Evolutionary conservation across 2,329 filamentous ascomycete species (phyloP), one percentile per base, ranked within the genome.

Genomic region (Colletotrichum lentis): DNA sequence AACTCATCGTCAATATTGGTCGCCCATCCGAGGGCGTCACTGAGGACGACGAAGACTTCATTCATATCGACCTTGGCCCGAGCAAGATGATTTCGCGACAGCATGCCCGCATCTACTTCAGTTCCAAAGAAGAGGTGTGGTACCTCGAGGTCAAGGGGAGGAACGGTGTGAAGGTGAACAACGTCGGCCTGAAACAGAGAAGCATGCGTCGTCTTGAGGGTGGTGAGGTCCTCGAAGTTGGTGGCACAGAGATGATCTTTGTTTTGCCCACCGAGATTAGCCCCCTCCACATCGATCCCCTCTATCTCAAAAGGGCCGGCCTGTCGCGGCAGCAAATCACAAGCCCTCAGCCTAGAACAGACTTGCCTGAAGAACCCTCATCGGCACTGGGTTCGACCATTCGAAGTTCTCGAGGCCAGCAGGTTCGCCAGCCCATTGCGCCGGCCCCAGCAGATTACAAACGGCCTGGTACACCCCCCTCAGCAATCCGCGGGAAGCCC

Each of bases 201-300:
- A 81, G 85, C 46, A 85, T 88, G 43, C 86, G 88, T 41, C 81
- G 87, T 37, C 85, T 99, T 31, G 88, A 88, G 49, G 97, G 94
- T 74, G 96, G 96, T 66, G 90, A 95, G 76, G 93, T 98, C 50
- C 90, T 99, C 66, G 94, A 97, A 75, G 92, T 98, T 75, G 91
- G 91, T 73, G 92, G 92, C 61, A 92, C 96, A 1, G 95, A 99
- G 81, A 99, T 99, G 96, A 95, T 98, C 84, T 99, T 99, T 79
- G 93, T 97, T 55, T 87, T 97, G n/a, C 95, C 96, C 0, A 88
- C 88, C 27, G 90, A 92, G 72, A 84, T 88, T 53, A 83, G 82
- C 64, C 86, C 88, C 27, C 84, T 94, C 31, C 84, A 86, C 54
- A 89, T 96, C 69, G 87, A 91, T 74, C 85, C 85, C 24, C 86